phyloP scores from a whole-genome alignment of 2,329 filamentous ascomycete genomes.

The Plenodomus lindquistii region DNA sequence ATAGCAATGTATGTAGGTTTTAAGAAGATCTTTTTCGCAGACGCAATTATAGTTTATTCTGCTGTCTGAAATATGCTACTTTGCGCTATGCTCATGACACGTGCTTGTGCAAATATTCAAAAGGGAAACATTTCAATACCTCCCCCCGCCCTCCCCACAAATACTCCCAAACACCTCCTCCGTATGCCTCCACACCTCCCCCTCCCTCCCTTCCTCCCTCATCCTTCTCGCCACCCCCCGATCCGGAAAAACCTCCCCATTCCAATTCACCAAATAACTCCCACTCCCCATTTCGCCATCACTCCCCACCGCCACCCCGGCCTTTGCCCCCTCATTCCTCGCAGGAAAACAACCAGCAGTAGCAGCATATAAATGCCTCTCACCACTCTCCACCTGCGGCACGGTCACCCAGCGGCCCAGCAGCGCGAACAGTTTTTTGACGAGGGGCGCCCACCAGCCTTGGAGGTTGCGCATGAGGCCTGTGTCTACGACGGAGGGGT shows the following conservation, averaged over 20 bases:
- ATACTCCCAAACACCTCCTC: constrained; percentile 38
- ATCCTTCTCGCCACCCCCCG: constrained; percentile 19
- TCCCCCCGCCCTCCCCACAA: constrained; percentile 23
- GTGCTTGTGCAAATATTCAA: too few relatives aligned
- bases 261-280: constrained; percentile 30
- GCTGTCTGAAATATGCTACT: too few relatives aligned
- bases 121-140: constrained; percentile 17
- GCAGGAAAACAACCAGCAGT: constrained; percentile 32
- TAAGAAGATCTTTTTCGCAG: neutral
- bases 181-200: constrained; percentile 39
- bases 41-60: too few relatives aligned
- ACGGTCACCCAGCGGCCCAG: constrained; percentile 25
- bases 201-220: constrained; percentile 25
- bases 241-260: constrained; percentile 23
- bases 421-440: constrained; percentile 7
- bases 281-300: constrained; percentile 32
- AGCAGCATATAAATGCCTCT: constrained; percentile 38
- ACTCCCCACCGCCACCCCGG: constrained; percentile 20
- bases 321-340: constrained; percentile 7
- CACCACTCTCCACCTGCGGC: constrained; percentile 32
- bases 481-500: constrained; percentile 31
- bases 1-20: neutral
- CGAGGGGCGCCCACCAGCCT: constrained; percentile 6
- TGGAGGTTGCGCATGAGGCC: constrained; percentile 14
- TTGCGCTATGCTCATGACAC: too few relatives aligned